Evolutionary conservation across 1,284 basidiomycete species (phyloP).

Genomic region (Singerocomus inundabilis): DNA sequence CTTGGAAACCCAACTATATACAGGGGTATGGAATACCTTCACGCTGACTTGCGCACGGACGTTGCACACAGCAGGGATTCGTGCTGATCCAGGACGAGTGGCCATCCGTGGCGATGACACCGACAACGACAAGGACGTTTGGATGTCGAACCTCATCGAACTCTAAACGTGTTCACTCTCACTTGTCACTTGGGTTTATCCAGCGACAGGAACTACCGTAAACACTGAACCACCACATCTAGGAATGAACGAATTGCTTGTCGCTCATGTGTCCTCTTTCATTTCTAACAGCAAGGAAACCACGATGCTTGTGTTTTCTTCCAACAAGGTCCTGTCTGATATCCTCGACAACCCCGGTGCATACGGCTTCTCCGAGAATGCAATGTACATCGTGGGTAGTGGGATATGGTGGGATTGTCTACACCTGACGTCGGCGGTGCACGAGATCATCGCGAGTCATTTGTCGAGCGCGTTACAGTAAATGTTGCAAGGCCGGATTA

Average conservation of each 20-base stretch:
- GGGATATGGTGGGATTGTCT: constrained; percentile 38
- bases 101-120: too few relatives aligned
- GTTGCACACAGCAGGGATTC: too few relatives aligned
- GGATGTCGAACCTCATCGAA: too few relatives aligned
- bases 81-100: too few relatives aligned
- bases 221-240: constrained; percentile 13
- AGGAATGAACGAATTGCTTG: constrained; percentile 33
- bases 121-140: too few relatives aligned
- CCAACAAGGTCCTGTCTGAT: constrained; percentile 29
- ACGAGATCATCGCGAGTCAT: constrained; percentile 22
- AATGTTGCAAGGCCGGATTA: too few relatives aligned
- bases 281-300: constrained; percentile 16
- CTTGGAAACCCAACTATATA: too few relatives aligned
- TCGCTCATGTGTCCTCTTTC: constrained; percentile 22
- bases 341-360: constrained; percentile 36
- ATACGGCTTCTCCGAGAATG: constrained; percentile 32
- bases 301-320: constrained; percentile 34
- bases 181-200: neutral
- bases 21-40: too few relatives aligned
- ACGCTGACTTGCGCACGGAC: too few relatives aligned
- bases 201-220: neutral
- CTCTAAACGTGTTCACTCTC: too few relatives aligned
- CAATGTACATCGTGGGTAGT: constrained; percentile 26
- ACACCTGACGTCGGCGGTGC: constrained; percentile 35
- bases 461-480: constrained; percentile 1